phyloP scores from a whole-genome alignment of 352 stramenopile genomes.

The Phytophthora sp. region DNA sequence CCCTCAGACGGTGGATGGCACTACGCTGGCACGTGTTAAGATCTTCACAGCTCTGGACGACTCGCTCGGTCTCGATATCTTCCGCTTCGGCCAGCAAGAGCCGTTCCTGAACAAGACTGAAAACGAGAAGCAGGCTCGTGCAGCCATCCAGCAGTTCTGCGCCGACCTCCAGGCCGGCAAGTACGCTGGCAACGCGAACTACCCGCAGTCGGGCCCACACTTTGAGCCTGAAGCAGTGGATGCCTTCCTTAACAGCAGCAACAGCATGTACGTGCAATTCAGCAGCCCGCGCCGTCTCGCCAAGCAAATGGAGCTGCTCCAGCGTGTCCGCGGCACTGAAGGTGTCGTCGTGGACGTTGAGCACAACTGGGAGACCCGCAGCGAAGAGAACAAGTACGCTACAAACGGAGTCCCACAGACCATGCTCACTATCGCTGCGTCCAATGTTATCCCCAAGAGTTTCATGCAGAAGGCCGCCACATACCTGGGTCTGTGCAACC shows the following conservation, averaged over 20 bases:
- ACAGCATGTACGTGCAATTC: constrained; percentile 86
- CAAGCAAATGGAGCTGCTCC: constrained; percentile 72
- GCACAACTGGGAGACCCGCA: constrained; percentile 82
- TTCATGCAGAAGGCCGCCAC: constrained; percentile 83
- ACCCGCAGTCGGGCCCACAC: constrained; percentile 57
- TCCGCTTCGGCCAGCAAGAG: constrained; percentile 83
- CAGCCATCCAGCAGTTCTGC: constrained; percentile 69
- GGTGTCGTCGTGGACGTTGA: constrained; percentile 82
- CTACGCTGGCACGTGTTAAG: constrained; percentile 84
- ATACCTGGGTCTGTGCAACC: constrained; percentile 92
- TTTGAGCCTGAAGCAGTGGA: constrained; percentile 73
- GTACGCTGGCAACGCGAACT: constrained; percentile 54
- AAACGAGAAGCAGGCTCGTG: constrained; percentile 64
- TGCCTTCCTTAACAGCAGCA: constrained; percentile 65
- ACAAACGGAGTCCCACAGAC: constrained; percentile 58
- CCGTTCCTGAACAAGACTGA: constrained; percentile 67
- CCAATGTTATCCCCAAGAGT: constrained; percentile 86
- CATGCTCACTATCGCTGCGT: constrained; percentile 84
- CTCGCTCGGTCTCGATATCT: constrained; percentile 86
- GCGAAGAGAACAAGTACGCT: constrained; percentile 83
- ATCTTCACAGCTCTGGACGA: constrained; percentile 90
- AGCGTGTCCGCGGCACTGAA: constrained; percentile 70
- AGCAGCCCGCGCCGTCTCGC: constrained; percentile 79
- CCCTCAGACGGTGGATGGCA: constrained; percentile 65
- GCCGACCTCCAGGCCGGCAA: constrained; percentile 82